Evolutionary conservation across 768 basidiomycete genomes (phyloP).

Genomic region (Pleurotus djamor): DNA sequence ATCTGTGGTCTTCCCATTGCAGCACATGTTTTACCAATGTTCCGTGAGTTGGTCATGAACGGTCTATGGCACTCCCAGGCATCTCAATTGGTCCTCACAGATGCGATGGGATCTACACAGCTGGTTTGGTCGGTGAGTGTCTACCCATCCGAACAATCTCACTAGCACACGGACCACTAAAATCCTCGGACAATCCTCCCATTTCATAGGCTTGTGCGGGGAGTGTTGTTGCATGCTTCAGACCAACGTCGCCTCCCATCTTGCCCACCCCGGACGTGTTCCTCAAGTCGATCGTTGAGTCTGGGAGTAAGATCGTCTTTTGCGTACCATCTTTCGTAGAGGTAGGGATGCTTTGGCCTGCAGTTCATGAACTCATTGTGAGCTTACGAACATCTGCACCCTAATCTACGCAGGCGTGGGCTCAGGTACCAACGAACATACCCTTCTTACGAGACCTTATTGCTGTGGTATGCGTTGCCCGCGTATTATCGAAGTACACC

Average conservation of each 20-base stretch:
- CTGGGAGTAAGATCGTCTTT: slow-evolving; percentile 15
- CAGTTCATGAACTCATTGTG: background rate
- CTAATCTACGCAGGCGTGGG: no score
- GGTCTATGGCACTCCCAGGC: background rate
- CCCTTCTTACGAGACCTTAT: background rate
- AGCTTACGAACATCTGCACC: no score
- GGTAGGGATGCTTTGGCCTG: slow-evolving; percentile 10
- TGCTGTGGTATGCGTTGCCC: background rate
- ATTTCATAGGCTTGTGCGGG: background rate
- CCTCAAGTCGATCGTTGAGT: slow-evolving; percentile 1
- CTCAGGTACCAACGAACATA: background rate
- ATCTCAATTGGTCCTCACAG: background rate
- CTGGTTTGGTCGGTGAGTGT: background rate
- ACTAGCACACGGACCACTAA: no score
- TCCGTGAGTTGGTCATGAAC: no score
- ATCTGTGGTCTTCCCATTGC: background rate
- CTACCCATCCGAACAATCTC: no score
- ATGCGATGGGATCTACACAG: background rate
- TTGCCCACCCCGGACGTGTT: slow-evolving; percentile 4
- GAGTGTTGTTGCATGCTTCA: slow-evolving; percentile 18
- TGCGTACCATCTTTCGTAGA: slow-evolving; percentile 22
- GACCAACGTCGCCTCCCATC: slow-evolving; percentile 3
- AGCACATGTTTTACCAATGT: background rate
- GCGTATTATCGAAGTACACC: background rate
- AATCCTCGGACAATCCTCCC: background rate